Conservation (phyloP, 495 filamentous ascomycete genomes). For the Staphylotrichum longicolle region DNA sequence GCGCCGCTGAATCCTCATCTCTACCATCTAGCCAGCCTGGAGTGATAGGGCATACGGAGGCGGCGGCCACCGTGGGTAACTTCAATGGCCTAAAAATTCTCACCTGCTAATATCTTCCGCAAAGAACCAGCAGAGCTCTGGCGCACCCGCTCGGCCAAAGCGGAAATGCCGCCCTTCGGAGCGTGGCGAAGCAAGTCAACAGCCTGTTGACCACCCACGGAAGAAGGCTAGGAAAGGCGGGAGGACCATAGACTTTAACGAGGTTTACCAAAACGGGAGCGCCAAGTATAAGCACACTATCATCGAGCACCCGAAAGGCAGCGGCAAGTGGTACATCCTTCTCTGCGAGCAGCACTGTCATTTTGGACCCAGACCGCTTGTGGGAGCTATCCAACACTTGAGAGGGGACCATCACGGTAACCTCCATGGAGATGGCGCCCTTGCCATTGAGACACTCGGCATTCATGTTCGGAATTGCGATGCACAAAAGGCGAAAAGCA, state of each 20-base stretch:
- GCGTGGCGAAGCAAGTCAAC: not conserved
- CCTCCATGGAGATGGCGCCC: no score
- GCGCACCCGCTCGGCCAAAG: not conserved
- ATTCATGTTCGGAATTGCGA: no score
- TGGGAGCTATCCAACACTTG: not conserved
- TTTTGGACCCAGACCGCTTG: not conserved
- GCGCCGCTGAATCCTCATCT: no score
- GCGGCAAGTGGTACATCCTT: slow-evolving; percentile 1
- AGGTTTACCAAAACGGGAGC: not conserved
- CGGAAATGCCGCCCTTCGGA: not conserved
- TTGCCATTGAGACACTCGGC: no score
- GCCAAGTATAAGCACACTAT: slow-evolving; percentile 3
- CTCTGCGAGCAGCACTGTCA: not conserved
- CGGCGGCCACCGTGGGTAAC: not conserved
- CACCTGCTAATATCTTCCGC: not conserved
- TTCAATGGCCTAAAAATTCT: not conserved
- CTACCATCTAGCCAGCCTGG: not conserved
- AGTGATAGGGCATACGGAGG: no score
- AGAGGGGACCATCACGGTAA: not conserved
- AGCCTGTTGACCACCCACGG: not conserved
- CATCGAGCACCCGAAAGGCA: not conserved
- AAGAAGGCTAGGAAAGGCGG: not conserved
- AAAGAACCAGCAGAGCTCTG: no score
- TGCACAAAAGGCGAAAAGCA: no score
- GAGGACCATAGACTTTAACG: not conserved